Evolutionary conservation across 768 basidiomycete genomes (phyloP).

Genomic region (Pleurotus platypus): DNA sequence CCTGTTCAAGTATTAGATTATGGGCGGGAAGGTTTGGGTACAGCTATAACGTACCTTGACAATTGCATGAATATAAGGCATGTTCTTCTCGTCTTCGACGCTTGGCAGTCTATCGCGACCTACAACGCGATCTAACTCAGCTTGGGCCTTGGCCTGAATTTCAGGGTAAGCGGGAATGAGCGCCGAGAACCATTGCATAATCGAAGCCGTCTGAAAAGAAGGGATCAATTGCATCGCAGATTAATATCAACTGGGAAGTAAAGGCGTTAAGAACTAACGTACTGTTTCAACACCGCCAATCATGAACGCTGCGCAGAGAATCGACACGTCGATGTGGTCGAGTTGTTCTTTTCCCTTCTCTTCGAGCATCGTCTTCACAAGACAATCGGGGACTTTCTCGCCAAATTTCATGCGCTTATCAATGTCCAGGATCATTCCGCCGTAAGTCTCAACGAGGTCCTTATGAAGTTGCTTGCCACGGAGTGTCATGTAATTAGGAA

Average conservation of each 20-base stretch:
- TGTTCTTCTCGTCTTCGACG: slow-evolving; percentile 24
- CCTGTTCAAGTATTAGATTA: slow-evolving; percentile 17
- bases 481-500: slow-evolving; percentile 32
- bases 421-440: slow-evolving; percentile 33
- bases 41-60: slow-evolving; percentile 20
- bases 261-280: slow-evolving; percentile 4
- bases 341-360: slow-evolving; percentile 29
- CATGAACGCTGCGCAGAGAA: slow-evolving; percentile 38
- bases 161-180: slow-evolving; percentile 28
- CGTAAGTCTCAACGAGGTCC: slow-evolving; percentile 32
- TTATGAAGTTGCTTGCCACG: slow-evolving; percentile 37
- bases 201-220: slow-evolving; percentile 25
- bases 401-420: slow-evolving; percentile 30
- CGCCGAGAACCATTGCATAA: slow-evolving; percentile 36
- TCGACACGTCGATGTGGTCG: slow-evolving; percentile 34
- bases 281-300: slow-evolving; percentile 43
- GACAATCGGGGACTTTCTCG: slow-evolving; percentile 38
- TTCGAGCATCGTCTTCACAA: slow-evolving; percentile 34
- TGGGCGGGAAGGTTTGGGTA: background rate
- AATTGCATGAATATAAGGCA: slow-evolving; percentile 33
- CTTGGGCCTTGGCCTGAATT: slow-evolving; percentile 25
- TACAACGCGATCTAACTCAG: slow-evolving; percentile 27
- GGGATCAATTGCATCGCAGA: slow-evolving; percentile 4
- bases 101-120: slow-evolving; percentile 24
- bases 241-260: background rate